Percentiles rank a stretch among this genome's conserved stretches.
These are phyloP conservation scores for Candida anutae DNA, from an alignment of 1,139 yeast species.

Conservation along the genomic window DNA sequence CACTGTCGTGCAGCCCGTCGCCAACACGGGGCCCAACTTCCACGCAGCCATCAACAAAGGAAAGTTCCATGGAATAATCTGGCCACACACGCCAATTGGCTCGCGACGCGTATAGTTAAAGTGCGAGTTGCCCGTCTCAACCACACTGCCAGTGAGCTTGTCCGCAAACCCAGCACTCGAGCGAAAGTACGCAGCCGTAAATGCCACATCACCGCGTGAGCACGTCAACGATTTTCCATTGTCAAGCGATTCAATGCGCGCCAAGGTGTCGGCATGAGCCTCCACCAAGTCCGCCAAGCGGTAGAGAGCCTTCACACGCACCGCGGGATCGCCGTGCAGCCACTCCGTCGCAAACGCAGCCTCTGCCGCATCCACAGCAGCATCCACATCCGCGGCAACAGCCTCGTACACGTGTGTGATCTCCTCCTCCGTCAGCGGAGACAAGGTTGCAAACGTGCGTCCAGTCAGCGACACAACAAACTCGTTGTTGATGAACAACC, in stretches of 20 bases:
- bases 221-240: slow-evolving; percentile 13
- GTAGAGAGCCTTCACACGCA: slow-evolving; percentile 7
- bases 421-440: slow-evolving; percentile 14
- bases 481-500: slow-evolving; percentile 14
- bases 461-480: slow-evolving; percentile 9
- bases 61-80: slow-evolving; percentile 33
- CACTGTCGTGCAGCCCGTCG: slow-evolving; percentile 27
- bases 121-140: slow-evolving; percentile 18
- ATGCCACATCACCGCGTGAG: slow-evolving; percentile 11
- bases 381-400: slow-evolving; percentile 10
- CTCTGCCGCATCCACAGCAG: slow-evolving; percentile 12
- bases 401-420: slow-evolving; percentile 12
- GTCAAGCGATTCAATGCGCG: slow-evolving; percentile 13
- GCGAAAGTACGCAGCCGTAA: slow-evolving; percentile 14
- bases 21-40: slow-evolving; percentile 29
- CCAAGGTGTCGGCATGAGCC: slow-evolving; percentile 11
- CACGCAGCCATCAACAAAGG: slow-evolving; percentile 30
- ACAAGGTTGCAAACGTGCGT: slow-evolving; percentile 9
- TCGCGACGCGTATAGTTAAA: slow-evolving; percentile 21
- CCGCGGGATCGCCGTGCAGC: slow-evolving; percentile 26
- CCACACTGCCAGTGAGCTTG: slow-evolving; percentile 16
- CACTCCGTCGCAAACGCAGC: slow-evolving; percentile 19
- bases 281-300: slow-evolving; percentile 13
- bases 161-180: slow-evolving; percentile 22
- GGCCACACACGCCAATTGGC: slow-evolving; percentile 32